phyloP scores from a whole-genome alignment of 352 stramenopile genomes.

The Pythium apleroticum region DNA sequence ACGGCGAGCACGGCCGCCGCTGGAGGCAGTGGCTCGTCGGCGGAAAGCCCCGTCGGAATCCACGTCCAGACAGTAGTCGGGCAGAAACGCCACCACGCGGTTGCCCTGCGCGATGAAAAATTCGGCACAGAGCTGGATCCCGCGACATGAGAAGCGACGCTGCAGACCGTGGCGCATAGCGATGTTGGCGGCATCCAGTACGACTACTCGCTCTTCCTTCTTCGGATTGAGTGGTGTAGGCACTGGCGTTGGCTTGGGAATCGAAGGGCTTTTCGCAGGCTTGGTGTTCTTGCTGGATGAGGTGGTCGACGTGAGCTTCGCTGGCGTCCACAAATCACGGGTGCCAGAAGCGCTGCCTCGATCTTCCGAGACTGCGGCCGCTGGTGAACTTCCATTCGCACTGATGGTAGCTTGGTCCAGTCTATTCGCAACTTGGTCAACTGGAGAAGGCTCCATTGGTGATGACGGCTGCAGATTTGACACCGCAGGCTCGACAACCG shows the following conservation, averaged over 20 bases:
- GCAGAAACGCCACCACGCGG: constrained; percentile 81
- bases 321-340: constrained; percentile 16
- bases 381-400: neutral
- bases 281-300: constrained; percentile 10
- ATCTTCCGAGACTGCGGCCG: neutral
- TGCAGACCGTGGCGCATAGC: constrained; percentile 79
- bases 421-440: neutral
- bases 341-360: neutral
- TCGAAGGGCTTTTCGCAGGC: neutral
- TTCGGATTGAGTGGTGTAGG: neutral
- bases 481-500: neutral
- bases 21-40: constrained; percentile 14
- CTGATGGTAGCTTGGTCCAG: neutral
- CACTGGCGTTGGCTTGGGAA: neutral
- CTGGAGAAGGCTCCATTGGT: neutral
- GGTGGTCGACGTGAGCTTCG: neutral
- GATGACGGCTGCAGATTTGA: neutral
- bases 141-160: constrained; percentile 71
- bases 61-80: constrained; percentile 72
- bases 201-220: constrained; percentile 21
- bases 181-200: constrained; percentile 59
- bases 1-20: constrained; percentile 12
- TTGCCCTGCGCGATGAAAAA: constrained; percentile 73
- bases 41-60: constrained; percentile 45
- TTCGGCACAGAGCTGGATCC: constrained; percentile 68